phyloP scores from a whole-genome alignment of 805 yeast species.

The Saturnispora sanitii region DNA sequence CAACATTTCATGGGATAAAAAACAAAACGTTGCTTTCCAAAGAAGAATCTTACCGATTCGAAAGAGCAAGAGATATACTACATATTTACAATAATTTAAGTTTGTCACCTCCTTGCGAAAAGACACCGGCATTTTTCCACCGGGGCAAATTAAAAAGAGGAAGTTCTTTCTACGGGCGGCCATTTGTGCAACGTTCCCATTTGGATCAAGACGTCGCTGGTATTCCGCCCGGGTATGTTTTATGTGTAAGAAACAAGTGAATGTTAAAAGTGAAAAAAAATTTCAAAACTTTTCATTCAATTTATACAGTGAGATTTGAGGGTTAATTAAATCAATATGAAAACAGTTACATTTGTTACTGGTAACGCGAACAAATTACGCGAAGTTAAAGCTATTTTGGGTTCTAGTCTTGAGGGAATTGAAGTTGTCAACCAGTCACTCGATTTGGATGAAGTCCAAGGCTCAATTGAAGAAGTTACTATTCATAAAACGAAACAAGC shows the following conservation, averaged over 20 bases:
- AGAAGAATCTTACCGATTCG: not conserved
- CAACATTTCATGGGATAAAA: not conserved
- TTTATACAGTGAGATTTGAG: not conserved
- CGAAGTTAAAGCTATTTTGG: constrained; percentile 71
- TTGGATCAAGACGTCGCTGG: constrained; percentile 29
- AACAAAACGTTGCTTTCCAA: not conserved
- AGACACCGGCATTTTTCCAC: not conserved
- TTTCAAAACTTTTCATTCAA: not conserved
- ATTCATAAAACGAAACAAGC: constrained; percentile 71
- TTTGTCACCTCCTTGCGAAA: constrained; percentile 8
- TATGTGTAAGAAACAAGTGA: constrained; percentile 19
- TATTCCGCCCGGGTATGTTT: constrained; percentile 30
- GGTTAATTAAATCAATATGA: not conserved
- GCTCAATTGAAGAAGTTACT: constrained; percentile 73
- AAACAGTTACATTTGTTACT: constrained; percentile 32
- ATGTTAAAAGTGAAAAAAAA: constrained; percentile 2
- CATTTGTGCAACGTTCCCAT: constrained; percentile 30
- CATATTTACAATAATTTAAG: not conserved
- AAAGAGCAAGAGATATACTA: not conserved
- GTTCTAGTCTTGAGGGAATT: constrained; percentile 27
- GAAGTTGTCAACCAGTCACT: constrained; percentile 51
- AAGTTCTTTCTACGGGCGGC: constrained; percentile 29
- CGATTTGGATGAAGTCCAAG: constrained; percentile 89
- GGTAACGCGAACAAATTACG: constrained; percentile 83
- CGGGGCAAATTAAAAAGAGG: constrained; percentile 5